Conservation (phyloP, 2,329 filamentous ascomycete species). For the Fusarium burgessii region DNA sequence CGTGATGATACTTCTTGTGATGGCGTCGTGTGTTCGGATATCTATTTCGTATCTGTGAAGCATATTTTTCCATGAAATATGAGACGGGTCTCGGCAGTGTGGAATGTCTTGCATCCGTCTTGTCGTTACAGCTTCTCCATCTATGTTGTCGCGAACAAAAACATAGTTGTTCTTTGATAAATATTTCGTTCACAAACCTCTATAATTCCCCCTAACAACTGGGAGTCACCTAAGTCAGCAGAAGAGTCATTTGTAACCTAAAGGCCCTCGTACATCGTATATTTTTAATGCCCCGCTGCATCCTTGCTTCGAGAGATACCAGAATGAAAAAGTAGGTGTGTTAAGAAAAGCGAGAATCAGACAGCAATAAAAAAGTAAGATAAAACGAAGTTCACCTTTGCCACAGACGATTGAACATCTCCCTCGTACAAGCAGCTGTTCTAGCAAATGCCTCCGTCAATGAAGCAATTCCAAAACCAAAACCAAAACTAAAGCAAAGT, state of each 20-base stretch:
- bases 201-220: constrained; percentile 18
- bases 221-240: constrained; percentile 1
- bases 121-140: background rate
- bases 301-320: constrained; percentile 28
- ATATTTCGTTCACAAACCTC: constrained; percentile 15
- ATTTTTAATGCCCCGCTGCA: constrained; percentile 44
- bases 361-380: background rate
- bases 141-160: background rate
- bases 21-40: no score
- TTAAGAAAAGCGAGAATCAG: constrained; percentile 22
- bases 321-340: constrained; percentile 35
- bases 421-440: constrained; percentile 6
- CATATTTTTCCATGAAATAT: no score
- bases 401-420: constrained; percentile 14
- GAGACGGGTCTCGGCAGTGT: background rate
- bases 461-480: constrained; percentile 27
- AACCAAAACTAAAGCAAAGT: constrained; percentile 13
- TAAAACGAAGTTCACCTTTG: constrained; percentile 23
- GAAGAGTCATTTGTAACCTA: constrained; percentile 11
- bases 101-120: background rate
- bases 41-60: background rate
- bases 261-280: constrained; percentile 39
- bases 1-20: background rate
- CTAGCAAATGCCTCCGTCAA: constrained; percentile 8
- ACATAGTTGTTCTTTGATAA: background rate